Evolutionary conservation across 257 asterid genomes (phyloP).

Genomic region (Solanum sejunctum): DNA sequence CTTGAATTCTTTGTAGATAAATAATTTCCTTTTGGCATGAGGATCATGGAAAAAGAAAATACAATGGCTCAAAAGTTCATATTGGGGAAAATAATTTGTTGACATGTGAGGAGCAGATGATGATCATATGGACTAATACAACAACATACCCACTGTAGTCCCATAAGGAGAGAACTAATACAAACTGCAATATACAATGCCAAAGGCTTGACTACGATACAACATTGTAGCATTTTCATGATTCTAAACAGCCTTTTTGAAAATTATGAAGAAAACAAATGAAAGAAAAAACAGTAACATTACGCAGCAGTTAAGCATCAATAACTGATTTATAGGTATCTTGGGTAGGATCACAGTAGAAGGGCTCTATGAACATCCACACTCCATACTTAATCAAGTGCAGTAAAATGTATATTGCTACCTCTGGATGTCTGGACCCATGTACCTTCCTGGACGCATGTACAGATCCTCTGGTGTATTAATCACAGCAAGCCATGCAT

Average conservation of each 20-base stretch:
- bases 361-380: not conserved
- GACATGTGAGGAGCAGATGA: not conserved
- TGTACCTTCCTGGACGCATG: constrained; percentile 54
- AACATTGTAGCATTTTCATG: not conserved
- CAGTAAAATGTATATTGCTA: not conserved
- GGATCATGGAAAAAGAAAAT: not conserved
- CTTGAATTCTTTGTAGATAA: not conserved
- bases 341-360: not conserved
- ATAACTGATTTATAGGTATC: not conserved
- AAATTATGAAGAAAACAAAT: not conserved
- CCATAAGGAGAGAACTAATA: not conserved
- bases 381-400: not conserved
- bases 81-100: not conserved
- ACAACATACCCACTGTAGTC: not conserved
- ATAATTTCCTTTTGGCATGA: not conserved
- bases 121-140: not conserved
- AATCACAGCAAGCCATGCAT: constrained; percentile 75
- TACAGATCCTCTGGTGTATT: constrained; percentile 65
- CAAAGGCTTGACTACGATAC: not conserved
- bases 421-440: constrained; percentile 46
- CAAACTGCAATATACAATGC: not conserved
- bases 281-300: not conserved
- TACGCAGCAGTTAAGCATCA: not conserved
- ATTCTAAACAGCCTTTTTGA: not conserved
- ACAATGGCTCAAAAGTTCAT: not conserved